These are phyloP conservation scores for Hippophae rhamnoides DNA, from an alignment of 306 rosid genomes.

Conservation along the genomic window DNA sequence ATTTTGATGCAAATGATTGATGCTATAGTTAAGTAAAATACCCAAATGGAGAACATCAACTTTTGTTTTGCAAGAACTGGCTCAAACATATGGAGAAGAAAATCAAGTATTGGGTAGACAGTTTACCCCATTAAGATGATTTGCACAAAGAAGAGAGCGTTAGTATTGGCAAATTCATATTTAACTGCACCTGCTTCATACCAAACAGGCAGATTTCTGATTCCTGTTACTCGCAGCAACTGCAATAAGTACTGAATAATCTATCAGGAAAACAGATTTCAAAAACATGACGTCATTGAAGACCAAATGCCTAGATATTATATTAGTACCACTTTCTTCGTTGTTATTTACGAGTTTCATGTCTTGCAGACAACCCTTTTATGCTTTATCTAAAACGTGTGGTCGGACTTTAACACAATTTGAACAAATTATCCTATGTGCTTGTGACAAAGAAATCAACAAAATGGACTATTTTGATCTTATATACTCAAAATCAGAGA, in stretches of 20 bases:
- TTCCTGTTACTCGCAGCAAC: constrained; percentile 71
- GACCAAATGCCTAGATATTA: background rate
- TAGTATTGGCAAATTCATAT: constrained; percentile 53
- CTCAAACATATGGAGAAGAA: constrained; percentile 11
- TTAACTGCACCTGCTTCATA: constrained; percentile 77
- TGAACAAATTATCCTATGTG: background rate
- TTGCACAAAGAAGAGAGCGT: constrained; percentile 69
- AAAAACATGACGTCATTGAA: background rate
- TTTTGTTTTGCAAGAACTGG: background rate
- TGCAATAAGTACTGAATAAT: constrained; percentile 24
- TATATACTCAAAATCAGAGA: background rate
- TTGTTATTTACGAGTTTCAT: background rate
- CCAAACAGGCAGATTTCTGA: constrained; percentile 61
- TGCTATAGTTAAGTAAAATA: background rate
- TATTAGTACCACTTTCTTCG: background rate
- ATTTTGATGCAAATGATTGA: background rate
- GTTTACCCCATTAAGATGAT: constrained; percentile 76
- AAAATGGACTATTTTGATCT: background rate
- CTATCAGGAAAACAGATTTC: background rate
- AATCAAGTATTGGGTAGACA: constrained; percentile 1
- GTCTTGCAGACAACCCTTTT: background rate
- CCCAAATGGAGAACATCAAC: too few species aligned
- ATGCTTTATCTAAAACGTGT: constrained; percentile 8
- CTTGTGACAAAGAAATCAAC: background rate
- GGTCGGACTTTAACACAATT: background rate